Evolutionary conservation across 805 yeast genomes (phyloP).

Genomic region (Candida caryicola): DNA sequence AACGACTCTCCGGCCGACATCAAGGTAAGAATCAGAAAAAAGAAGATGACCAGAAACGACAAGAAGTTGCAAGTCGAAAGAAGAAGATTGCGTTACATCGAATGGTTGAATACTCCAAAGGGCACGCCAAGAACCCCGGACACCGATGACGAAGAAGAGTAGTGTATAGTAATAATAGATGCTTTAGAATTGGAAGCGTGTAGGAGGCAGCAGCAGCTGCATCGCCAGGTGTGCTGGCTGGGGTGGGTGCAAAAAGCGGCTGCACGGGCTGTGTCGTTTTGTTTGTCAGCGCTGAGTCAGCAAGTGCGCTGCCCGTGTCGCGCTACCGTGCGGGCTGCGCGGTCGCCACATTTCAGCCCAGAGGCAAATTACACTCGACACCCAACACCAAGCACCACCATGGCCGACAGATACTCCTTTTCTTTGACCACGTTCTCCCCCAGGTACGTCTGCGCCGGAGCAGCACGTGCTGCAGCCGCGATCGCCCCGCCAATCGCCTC

Average conservation of each 20-base stretch:
- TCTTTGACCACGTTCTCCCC: conserved; percentile 98
- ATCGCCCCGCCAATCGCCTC: background rate
- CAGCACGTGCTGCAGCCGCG: no score
- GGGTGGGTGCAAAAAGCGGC: no score
- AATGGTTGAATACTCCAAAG: conserved; percentile 94
- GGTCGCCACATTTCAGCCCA: no score
- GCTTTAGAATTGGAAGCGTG: background rate
- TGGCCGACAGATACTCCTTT: conserved; percentile 98
- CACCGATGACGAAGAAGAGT: conserved; percentile 84
- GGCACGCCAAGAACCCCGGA: conserved; percentile 95
- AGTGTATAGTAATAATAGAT: background rate
- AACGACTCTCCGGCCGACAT: conserved; percentile 95
- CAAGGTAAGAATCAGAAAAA: conserved; percentile 88
- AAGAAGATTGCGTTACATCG: conserved; percentile 89
- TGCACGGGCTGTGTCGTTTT: no score
- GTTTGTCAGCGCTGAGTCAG: no score
- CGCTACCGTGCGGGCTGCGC: no score
- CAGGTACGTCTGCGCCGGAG: conserved; percentile 58
- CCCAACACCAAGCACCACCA: conserved; percentile 24
- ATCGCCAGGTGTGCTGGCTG: no score
- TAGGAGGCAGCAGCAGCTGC: background rate
- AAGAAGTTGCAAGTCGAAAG: conserved; percentile 88
- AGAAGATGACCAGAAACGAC: conserved; percentile 96
- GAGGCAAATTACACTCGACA: conserved; percentile 9
- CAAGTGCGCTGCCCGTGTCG: no score